Conservation (phyloP, 2,329 filamentous ascomycete genomes). For the Penicillium rolfsii region DNA sequence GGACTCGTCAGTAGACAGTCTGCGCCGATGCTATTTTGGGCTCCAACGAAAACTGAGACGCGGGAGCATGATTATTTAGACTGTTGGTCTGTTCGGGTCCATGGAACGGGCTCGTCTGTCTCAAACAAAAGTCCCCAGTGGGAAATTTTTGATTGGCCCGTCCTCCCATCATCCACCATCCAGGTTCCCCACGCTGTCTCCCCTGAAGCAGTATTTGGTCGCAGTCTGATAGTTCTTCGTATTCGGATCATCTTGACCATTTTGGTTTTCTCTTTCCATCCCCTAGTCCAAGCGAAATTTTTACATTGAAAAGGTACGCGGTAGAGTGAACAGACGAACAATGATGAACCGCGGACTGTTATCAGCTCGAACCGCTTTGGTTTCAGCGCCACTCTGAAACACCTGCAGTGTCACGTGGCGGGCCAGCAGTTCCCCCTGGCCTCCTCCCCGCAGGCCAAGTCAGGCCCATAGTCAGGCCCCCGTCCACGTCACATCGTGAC, state of each 20-base stretch:
- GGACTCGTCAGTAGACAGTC: neutral
- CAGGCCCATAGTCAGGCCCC: neutral
- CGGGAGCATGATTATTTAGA: too few species aligned
- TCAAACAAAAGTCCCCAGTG: constrained; percentile 12
- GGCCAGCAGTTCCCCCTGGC: neutral
- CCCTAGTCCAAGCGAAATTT: neutral
- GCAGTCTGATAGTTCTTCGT: neutral
- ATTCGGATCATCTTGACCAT: neutral
- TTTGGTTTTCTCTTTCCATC: neutral
- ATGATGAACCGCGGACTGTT: neutral
- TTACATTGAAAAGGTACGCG: too few species aligned
- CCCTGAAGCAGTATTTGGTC: constrained; percentile 6
- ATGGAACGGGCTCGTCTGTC: constrained; percentile 21
- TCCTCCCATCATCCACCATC: neutral
- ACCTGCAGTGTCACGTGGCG: constrained; percentile 18
- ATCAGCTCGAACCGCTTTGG: constrained; percentile 10
- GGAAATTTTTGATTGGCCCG: neutral
- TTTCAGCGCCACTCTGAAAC: constrained; percentile 23
- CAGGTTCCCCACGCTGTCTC: neutral
- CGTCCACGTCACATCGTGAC: neutral
- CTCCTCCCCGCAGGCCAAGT: too few species aligned
- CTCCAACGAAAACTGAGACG: neutral
- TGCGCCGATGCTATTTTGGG: constrained; percentile 1
- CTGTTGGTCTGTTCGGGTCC: neutral
- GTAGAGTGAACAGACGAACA: neutral